A percentile compares a stretch with the other conserved stretches of the same genome.
Conservation (phyloP, 208 protist species). For the Giardia muris region DNA sequence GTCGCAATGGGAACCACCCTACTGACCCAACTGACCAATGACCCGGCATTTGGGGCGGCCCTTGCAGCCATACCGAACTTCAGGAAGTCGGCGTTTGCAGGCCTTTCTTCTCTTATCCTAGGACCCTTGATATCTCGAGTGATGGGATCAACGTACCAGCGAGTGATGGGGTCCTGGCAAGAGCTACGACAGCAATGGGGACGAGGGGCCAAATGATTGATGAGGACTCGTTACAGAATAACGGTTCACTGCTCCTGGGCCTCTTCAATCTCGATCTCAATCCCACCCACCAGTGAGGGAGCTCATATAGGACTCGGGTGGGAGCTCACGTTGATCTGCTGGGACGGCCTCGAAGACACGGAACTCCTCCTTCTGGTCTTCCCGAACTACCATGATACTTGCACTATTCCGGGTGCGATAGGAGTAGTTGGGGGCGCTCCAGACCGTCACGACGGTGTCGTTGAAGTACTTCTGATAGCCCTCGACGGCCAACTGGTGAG, state of each 20-base stretch:
- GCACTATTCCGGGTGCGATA: slow-evolving; percentile 47
- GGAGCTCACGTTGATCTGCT: slow-evolving; percentile 16
- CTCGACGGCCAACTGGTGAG: slow-evolving; percentile 61
- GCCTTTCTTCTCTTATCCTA: background rate
- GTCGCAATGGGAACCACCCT: too few species aligned
- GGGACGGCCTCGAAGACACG: slow-evolving; percentile 30
- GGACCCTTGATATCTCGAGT: background rate
- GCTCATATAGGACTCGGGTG: slow-evolving; percentile 28
- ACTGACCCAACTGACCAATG: background rate
- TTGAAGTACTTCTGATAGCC: slow-evolving; percentile 61
- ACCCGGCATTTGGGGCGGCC: background rate
- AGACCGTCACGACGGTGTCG: slow-evolving; percentile 56
- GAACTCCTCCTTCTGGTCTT: slow-evolving; percentile 19
- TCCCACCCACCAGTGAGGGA: background rate
- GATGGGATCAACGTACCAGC: background rate
- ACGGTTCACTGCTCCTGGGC: too few species aligned
- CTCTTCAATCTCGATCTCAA: too few species aligned
- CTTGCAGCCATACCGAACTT: background rate
- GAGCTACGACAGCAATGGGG: too few species aligned
- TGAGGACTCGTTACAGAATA: too few species aligned
- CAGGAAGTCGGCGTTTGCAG: background rate
- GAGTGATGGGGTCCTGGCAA: too few species aligned
- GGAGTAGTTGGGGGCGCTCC: slow-evolving; percentile 64
- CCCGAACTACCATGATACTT: slow-evolving; percentile 28
- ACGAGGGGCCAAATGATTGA: too few species aligned